Evolutionary conservation across 768 basidiomycete species (phyloP), one percentile per base, ranked within the genome.

Genomic region (Tulasnella sp.): DNA sequence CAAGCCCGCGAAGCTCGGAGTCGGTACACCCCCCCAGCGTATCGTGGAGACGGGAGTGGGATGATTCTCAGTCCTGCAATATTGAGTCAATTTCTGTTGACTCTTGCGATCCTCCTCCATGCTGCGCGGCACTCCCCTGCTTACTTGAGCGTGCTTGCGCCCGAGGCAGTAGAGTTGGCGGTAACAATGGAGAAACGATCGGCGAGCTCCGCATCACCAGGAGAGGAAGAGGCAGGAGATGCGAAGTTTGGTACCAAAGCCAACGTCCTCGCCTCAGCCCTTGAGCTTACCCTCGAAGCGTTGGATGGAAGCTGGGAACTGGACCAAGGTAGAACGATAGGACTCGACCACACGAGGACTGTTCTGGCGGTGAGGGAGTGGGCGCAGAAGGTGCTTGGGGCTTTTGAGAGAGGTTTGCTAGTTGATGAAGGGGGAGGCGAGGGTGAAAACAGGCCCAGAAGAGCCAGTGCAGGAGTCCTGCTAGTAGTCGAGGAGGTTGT

Each of bases 151-250:
- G 85, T 97, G 12, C 84, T 97, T 71, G 93, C 90, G 2, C 95
- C 96, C 0, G 91, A 93, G 78, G 85, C 91, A 4, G 83, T 99
- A 72, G 94, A 97, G 80, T 85, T 99, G 29, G 94, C 94, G 0
- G 83, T 96, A 31, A 90, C 91, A 0, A 79, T 97, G 38, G 94
- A 94, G 0, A 89, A 90, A 7, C 85, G 87, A 68, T 90, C 90
- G 9, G 82, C 91, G 37, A 88, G 89, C 22, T 78, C 77, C 67
- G 29, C 73, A 25, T 76, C 75, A 14, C 81, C 84, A 8, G 84
- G 85, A 49, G 78, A 75, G n/a, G 82, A 83, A 3, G 82, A 83
- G 12, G 84, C 84, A 78, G 79, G 39, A 38, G 84, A 83, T 1
- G 84, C 84, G 45, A 64, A 49, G 45, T 49, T 2, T 22, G 84